A percentile compares a stretch with the other conserved stretches of the same genome.
Conservation (phyloP, 2,329 filamentous ascomycete genomes). For the Triangularia setosa region DNA sequence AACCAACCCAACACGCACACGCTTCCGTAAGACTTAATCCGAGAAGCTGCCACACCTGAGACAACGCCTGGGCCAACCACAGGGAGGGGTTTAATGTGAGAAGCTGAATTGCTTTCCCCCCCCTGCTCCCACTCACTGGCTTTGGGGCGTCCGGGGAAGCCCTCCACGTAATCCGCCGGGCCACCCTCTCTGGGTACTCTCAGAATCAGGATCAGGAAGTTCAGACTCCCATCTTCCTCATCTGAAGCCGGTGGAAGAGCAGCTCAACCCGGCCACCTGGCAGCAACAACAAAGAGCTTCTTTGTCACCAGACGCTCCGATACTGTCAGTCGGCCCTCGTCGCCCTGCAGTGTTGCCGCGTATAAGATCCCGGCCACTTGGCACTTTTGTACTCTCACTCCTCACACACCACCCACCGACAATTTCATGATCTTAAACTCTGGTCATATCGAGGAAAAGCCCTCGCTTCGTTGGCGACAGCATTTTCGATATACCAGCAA, state of each 20-base stretch:
- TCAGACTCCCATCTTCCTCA: background rate
- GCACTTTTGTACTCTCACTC: background rate
- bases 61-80: background rate
- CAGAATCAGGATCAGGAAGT: conserved; percentile 1
- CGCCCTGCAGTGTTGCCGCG: background rate
- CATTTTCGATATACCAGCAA: background rate
- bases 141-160: conserved; percentile 1
- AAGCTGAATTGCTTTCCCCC: background rate
- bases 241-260: background rate
- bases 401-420: background rate
- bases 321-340: background rate
- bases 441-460: background rate
- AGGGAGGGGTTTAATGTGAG: background rate
- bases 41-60: conserved; percentile 1
- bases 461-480: background rate
- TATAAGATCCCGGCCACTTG: background rate
- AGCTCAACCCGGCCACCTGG: background rate
- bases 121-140: background rate
- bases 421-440: background rate
- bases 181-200: background rate
- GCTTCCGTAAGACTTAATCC: background rate
- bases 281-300: background rate
- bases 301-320: background rate
- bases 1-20: background rate
- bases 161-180: conserved; percentile 3